Percentiles rank a stretch among this genome's conserved stretches.
phyloP scores from a whole-genome alignment of 2,329 filamentous ascomycete genomes.

The Acephala macrosclerotiorum region DNA sequence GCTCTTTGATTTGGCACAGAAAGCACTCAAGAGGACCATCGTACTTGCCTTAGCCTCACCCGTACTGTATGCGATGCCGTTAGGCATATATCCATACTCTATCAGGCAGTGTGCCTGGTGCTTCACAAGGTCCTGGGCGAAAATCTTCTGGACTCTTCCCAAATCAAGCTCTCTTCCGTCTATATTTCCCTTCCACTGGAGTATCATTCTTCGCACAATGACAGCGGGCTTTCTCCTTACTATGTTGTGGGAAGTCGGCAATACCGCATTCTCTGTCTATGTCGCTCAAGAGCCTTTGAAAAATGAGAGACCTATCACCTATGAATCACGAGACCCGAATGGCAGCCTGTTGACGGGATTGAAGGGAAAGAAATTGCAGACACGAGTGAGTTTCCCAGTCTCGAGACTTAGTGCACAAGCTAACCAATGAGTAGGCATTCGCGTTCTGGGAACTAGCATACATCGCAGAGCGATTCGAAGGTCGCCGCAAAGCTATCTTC shows the following conservation, averaged over 20 bases:
- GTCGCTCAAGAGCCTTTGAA: constrained; percentile 84
- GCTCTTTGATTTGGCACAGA: constrained; percentile 45
- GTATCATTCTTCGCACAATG: constrained; percentile 62
- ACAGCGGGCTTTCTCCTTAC: constrained; percentile 71
- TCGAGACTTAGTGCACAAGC: neutral
- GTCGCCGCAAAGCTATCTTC: constrained; percentile 80
- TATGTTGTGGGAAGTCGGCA: constrained; percentile 79
- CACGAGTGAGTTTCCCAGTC: constrained; percentile 60
- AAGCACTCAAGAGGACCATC: constrained; percentile 43
- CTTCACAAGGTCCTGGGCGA: constrained; percentile 73
- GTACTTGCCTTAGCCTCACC: constrained; percentile 50
- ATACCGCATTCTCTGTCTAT: constrained; percentile 80
- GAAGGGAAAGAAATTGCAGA: constrained; percentile 80
- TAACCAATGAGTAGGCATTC: constrained; percentile 64
- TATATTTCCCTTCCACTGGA: constrained; percentile 64
- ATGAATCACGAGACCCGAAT: constrained; percentile 89
- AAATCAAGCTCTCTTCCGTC: constrained; percentile 70
- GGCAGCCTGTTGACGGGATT: constrained; percentile 86
- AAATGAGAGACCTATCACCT: constrained; percentile 82
- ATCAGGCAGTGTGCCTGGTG: constrained; percentile 72
- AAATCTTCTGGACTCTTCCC: constrained; percentile 78
- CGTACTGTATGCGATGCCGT: constrained; percentile 50
- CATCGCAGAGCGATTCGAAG: constrained; percentile 77
- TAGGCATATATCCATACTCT: constrained; percentile 67
- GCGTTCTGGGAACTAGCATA: constrained; percentile 90